phyloP scores from a whole-genome alignment of 148 eudicot genomes.

The Rhododendron ovatum region DNA sequence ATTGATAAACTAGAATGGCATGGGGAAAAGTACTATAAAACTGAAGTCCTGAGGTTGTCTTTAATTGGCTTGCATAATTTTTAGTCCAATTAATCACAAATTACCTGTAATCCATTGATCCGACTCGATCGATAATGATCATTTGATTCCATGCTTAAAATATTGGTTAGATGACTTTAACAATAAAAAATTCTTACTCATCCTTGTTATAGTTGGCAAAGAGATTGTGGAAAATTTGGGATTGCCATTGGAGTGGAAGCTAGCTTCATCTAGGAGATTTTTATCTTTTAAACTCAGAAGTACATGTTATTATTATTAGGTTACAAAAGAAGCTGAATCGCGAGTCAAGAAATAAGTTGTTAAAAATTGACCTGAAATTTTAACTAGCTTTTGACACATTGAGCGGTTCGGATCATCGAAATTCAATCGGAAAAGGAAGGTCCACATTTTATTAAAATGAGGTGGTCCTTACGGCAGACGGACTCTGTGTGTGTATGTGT shows the following conservation, averaged over 20 bases:
- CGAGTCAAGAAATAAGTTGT: background rate
- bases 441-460: too few relatives aligned
- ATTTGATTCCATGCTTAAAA: background rate
- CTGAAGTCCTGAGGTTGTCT: background rate
- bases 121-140: background rate
- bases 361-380: background rate
- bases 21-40: too few relatives aligned
- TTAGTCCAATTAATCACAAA: background rate
- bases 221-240: background rate
- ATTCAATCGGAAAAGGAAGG: too few relatives aligned
- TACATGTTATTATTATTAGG: too few relatives aligned
- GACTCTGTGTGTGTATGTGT: too few relatives aligned
- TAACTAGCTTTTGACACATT: background rate
- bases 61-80: background rate
- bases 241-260: background rate
- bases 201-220: background rate
- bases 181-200: background rate
- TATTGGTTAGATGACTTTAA: background rate
- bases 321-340: background rate
- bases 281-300: background rate
- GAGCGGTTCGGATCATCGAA: too few relatives aligned
- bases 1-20: background rate
- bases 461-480: too few relatives aligned
- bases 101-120: background rate
- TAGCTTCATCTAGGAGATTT: background rate